Evolutionary conservation across 176 grass and related monocot genomes (phyloP).

Genomic region (Typha latifolia): DNA sequence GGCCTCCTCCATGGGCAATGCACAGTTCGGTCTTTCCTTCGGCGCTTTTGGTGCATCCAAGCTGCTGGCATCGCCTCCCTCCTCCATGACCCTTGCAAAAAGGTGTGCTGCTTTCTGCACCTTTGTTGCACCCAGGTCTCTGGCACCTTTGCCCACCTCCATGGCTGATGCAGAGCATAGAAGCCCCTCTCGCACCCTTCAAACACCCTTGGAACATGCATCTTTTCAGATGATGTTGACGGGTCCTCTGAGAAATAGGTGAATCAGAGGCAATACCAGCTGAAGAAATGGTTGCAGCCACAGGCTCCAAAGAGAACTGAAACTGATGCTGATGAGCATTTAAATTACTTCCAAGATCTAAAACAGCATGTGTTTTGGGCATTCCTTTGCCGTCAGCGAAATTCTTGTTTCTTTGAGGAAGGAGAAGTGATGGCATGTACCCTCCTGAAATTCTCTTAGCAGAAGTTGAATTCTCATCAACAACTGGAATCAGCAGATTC

Average conservation of each 20-base stretch:
- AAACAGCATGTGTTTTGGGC: not conserved
- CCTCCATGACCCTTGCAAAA: conserved; percentile 81
- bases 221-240: conserved; percentile 48
- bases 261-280: conserved; percentile 28
- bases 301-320: conserved; percentile 38
- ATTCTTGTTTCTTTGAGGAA: conserved; percentile 15
- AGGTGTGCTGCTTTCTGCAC: conserved; percentile 52
- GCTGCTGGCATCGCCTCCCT: conserved; percentile 47
- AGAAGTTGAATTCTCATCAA: conserved; percentile 59
- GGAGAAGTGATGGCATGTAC: conserved; percentile 38
- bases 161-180: conserved; percentile 59
- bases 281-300: conserved; percentile 29
- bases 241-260: conserved; percentile 9
- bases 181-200: conserved; percentile 54
- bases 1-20: conserved; percentile 70
- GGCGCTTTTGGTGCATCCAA: conserved; percentile 74
- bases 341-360: not conserved
- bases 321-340: conserved; percentile 6
- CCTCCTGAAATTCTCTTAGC: conserved; percentile 50
- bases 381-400: not conserved
- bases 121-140: conserved; percentile 66
- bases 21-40: conserved; percentile 74
- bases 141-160: conserved; percentile 71
- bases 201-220: conserved; percentile 72
- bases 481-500: conserved; percentile 25